Percentiles rank a stretch among this genome's conserved stretches.
phyloP scores from a whole-genome alignment of 768 basidiomycete genomes.

The Nidularia sp. region DNA sequence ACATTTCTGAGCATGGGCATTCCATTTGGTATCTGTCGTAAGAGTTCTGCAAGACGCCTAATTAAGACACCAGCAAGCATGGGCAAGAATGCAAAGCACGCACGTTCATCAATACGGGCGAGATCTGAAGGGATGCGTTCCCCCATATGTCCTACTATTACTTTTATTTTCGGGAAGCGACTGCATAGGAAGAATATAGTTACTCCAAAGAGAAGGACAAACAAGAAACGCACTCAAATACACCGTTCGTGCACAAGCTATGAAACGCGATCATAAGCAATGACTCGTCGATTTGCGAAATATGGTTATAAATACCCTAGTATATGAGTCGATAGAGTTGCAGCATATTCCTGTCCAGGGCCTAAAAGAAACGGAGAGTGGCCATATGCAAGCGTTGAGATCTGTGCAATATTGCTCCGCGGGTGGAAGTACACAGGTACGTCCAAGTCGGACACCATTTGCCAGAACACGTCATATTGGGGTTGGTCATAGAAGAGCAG shows the following conservation, averaged over 20 bases:
- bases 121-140: slow-evolving; percentile 39
- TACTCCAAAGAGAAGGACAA: no score
- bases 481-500: slow-evolving; percentile 33
- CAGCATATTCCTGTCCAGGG: slow-evolving; percentile 32
- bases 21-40: slow-evolving; percentile 17
- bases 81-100: slow-evolving; percentile 1
- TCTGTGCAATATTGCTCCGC: slow-evolving; percentile 20
- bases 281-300: neutral
- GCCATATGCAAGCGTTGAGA: slow-evolving; percentile 17
- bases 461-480: slow-evolving; percentile 33
- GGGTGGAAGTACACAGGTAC: slow-evolving; percentile 37
- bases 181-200: slow-evolving; percentile 10
- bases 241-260: slow-evolving; percentile 30
- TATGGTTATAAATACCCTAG: slow-evolving; percentile 21
- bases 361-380: slow-evolving; percentile 29
- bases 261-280: neutral
- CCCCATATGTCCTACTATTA: slow-evolving; percentile 40
- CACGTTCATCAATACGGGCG: slow-evolving; percentile 33
- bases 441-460: slow-evolving; percentile 29
- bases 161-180: slow-evolving; percentile 34
- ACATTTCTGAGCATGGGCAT: slow-evolving; percentile 33
- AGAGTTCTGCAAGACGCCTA: slow-evolving; percentile 19
- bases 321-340: slow-evolving; percentile 33
- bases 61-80: neutral
- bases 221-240: slow-evolving; percentile 27